Percentiles rank a stretch among this genome's conserved stretches.
Evolutionary conservation across 2,329 filamentous ascomycete species (phyloP).

Genomic region (Aspergillus pseudonomiae): DNA sequence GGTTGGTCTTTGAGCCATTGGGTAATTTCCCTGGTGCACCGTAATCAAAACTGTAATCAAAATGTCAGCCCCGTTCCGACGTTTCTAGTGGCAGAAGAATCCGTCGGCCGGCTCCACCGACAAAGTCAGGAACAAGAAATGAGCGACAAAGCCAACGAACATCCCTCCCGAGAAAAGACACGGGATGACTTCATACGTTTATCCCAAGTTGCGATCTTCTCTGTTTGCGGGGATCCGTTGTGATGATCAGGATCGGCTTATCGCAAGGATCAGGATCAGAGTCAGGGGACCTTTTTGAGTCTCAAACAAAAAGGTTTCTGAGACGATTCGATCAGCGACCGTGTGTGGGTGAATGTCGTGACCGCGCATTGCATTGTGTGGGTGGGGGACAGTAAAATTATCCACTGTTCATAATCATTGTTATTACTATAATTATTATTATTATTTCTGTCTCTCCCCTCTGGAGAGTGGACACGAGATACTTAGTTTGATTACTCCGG

Average conservation of each 20-base stretch:
- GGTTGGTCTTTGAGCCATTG: not conserved
- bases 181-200: slow-evolving; percentile 16
- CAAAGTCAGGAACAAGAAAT: slow-evolving; percentile 23
- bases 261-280: not conserved
- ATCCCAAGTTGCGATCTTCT: slow-evolving; percentile 17
- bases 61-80: not conserved
- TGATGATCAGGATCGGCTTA: not conserved
- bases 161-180: slow-evolving; percentile 14
- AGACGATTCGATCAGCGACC: not conserved
- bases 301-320: not conserved
- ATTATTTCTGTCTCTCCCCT: not conserved
- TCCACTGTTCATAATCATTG: not conserved
- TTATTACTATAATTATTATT: not conserved
- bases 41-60: slow-evolving; percentile 4
- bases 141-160: slow-evolving; percentile 16
- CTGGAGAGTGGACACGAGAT: slow-evolving; percentile 1
- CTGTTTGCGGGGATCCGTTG: slow-evolving; percentile 6
- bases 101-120: slow-evolving; percentile 17
- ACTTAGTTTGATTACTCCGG: slow-evolving; percentile 1
- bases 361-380: not conserved
- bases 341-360: not conserved
- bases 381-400: not conserved
- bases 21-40: slow-evolving; percentile 1
- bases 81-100: not conserved
- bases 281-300: not conserved